Conservation (phyloP, 106 monocot genomes). For the Dendrobium nobile region DNA sequence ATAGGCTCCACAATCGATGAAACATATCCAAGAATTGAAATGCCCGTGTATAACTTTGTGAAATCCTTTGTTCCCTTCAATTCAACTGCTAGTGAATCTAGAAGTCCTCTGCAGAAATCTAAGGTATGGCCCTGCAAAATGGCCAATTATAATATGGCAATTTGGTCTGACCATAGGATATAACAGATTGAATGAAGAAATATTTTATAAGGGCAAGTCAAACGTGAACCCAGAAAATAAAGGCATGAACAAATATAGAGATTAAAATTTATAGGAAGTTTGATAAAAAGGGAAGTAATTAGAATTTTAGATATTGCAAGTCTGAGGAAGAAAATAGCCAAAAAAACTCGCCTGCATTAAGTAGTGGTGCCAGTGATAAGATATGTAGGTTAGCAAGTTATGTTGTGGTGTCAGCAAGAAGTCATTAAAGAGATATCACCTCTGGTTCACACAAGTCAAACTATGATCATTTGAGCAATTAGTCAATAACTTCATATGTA, state of each 20-base stretch:
- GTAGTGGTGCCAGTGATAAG: background rate
- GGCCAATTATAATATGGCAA: background rate
- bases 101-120: conserved; percentile 39
- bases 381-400: background rate
- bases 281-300: background rate
- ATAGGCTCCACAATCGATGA: conserved; percentile 45
- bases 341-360: background rate
- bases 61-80: conserved; percentile 90
- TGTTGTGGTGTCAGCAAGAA: background rate
- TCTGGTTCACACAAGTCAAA: background rate
- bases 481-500: background rate
- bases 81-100: conserved; percentile 63
- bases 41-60: conserved; percentile 64
- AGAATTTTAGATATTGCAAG: background rate
- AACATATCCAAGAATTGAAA: conserved; percentile 89
- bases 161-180: background rate
- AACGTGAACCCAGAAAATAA: background rate
- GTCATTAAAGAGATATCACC: background rate
- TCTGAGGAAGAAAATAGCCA: background rate
- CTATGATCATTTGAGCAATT: background rate
- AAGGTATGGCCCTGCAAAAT: conserved; percentile 21
- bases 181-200: background rate
- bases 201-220: background rate
- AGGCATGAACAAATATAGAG: background rate
- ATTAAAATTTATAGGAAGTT: background rate